Conservation (phyloP, 495 filamentous ascomycete genomes). For the Margaritispora aquatica region DNA sequence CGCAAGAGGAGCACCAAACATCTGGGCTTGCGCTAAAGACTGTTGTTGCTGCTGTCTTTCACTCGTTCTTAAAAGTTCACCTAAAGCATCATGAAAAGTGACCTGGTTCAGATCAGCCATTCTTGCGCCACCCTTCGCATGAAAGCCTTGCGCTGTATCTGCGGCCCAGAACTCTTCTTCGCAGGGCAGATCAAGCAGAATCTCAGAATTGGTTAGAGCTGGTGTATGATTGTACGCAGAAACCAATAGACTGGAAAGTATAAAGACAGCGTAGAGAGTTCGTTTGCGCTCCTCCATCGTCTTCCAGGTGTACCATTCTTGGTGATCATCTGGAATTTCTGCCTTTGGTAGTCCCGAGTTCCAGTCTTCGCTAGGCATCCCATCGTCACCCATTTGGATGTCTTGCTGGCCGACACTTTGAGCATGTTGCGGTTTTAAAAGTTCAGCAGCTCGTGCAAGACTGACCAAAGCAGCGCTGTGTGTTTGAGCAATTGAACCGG, state of each 20-base stretch:
- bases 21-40: conserved; percentile 40
- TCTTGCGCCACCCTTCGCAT: conserved; percentile 62
- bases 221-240: conserved; percentile 91
- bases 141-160: conserved; percentile 73
- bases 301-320: conserved; percentile 88
- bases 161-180: conserved; percentile 90
- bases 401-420: conserved; percentile 30
- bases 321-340: conserved; percentile 59
- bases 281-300: conserved; percentile 85
- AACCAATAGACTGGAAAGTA: conserved; percentile 83
- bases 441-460: conserved; percentile 78
- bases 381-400: conserved; percentile 33
- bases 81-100: conserved; percentile 71
- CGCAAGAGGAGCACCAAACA: conserved; percentile 34
- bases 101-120: conserved; percentile 59
- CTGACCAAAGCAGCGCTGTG: conserved; percentile 89
- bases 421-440: conserved; percentile 45
- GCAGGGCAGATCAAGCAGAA: conserved; percentile 83
- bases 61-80: conserved; percentile 71
- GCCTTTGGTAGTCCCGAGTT: conserved; percentile 9
- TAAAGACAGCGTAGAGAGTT: conserved; percentile 87
- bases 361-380: conserved; percentile 34
- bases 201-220: conserved; percentile 89
- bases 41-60: conserved; percentile 60
- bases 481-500: conserved; percentile 84